Percentiles rank a stretch among this genome's conserved stretches.
Conservation (phyloP, 2,329 filamentous ascomycete genomes). For the Orbilia javanica region DNA sequence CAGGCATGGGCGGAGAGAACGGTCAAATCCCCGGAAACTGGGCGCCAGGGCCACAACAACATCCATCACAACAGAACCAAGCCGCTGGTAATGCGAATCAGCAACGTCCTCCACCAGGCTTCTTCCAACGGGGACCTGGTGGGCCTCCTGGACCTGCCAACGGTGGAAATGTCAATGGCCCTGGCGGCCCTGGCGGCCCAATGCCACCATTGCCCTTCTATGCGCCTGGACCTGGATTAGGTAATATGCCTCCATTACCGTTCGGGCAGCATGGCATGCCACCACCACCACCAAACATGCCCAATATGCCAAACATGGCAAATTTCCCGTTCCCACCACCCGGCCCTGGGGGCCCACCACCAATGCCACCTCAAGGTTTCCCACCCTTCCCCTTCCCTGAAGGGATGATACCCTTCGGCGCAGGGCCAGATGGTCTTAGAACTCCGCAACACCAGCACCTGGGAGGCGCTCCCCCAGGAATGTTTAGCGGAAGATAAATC, state of each 20-base stretch:
- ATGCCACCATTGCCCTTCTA: slow-evolving; percentile 58
- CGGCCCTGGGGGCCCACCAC: slow-evolving; percentile 35
- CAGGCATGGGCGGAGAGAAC: slow-evolving; percentile 51
- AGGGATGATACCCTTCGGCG: slow-evolving; percentile 51
- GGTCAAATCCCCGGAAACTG: slow-evolving; percentile 51
- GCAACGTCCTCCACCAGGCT: slow-evolving; percentile 54
- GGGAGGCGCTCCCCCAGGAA: slow-evolving; percentile 49
- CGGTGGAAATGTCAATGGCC: slow-evolving; percentile 51
- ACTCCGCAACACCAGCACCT: slow-evolving; percentile 51
- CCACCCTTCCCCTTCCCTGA: slow-evolving; percentile 56
- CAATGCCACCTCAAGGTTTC: slow-evolving; percentile 26
- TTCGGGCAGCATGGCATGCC: slow-evolving; percentile 57
- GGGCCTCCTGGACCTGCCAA: slow-evolving; percentile 51
- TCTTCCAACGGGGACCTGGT: slow-evolving; percentile 49
- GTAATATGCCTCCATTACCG: slow-evolving; percentile 51
- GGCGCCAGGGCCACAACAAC: slow-evolving; percentile 47
- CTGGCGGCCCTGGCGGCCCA: slow-evolving; percentile 41
- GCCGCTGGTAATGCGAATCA: slow-evolving; percentile 37
- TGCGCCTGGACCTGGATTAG: slow-evolving; percentile 44
- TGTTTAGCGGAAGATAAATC: slow-evolving; percentile 51
- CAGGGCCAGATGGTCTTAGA: slow-evolving; percentile 50
- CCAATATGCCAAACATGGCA: slow-evolving; percentile 51
- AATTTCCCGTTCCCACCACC: slow-evolving; percentile 54
- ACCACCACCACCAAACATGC: slow-evolving; percentile 49
- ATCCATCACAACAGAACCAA: slow-evolving; percentile 42